A percentile compares a stretch with the other conserved stretches of the same genome.
These are phyloP conservation scores for Cytospora paraplurivora DNA, from an alignment of 2,329 filamentous ascomycete genomes.

Conservation along the genomic window DNA sequence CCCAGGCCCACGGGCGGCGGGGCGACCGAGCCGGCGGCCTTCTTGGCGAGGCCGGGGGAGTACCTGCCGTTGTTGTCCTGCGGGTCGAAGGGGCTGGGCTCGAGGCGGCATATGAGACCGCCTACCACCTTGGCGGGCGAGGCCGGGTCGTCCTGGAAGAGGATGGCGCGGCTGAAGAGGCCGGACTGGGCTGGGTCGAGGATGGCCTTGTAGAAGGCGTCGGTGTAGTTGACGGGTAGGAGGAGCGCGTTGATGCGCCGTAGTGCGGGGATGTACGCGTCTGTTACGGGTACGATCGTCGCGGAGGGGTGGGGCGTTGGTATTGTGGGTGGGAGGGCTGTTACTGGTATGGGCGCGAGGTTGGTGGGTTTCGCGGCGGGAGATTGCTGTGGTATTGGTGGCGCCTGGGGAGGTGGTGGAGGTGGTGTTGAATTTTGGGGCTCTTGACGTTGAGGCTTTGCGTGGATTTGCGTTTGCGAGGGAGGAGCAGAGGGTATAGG, in stretches of 20 bases:
- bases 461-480: slow-evolving; percentile 30
- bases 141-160: slow-evolving; percentile 51
- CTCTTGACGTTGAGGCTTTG: slow-evolving; percentile 26
- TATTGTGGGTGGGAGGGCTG: slow-evolving; percentile 37
- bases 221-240: slow-evolving; percentile 64
- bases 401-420: slow-evolving; percentile 29
- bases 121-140: slow-evolving; percentile 56
- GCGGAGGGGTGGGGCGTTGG: slow-evolving; percentile 50
- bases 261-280: slow-evolving; percentile 57
- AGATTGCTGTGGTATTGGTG: slow-evolving; percentile 26
- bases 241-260: slow-evolving; percentile 67
- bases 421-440: slow-evolving; percentile 31
- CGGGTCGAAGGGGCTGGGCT: slow-evolving; percentile 46
- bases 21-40: slow-evolving; percentile 12
- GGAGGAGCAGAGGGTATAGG: slow-evolving; percentile 48
- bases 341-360: slow-evolving; percentile 31
- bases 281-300: slow-evolving; percentile 52
- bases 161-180: slow-evolving; percentile 62
- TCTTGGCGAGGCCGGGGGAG: slow-evolving; percentile 21
- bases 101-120: slow-evolving; percentile 63
- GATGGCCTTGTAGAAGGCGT: slow-evolving; percentile 62
- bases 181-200: slow-evolving; percentile 51
- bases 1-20: slow-evolving; percentile 29
- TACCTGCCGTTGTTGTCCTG: slow-evolving; percentile 25
- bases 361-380: slow-evolving; percentile 22